Percentiles rank a stretch among this genome's conserved stretches.
Evolutionary conservation across 2,329 filamentous ascomycete genomes (phyloP).

Genomic region (Claviceps cyperi): DNA sequence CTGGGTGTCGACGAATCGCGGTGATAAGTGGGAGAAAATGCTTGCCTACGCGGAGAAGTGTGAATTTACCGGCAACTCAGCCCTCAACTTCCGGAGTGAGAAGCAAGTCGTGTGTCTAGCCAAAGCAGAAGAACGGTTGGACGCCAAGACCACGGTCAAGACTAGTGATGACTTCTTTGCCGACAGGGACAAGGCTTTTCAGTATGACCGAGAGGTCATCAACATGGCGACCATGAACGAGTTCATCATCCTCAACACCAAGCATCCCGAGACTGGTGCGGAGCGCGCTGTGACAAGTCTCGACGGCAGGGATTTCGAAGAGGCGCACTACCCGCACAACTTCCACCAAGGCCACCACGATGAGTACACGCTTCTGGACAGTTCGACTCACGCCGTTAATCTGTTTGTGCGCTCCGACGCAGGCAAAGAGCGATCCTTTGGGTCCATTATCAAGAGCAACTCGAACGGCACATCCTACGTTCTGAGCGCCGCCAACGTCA

Average conservation of each 20-base stretch:
- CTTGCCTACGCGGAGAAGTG: conserved; percentile 65
- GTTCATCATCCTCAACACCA: conserved; percentile 79
- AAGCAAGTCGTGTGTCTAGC: conserved; percentile 46
- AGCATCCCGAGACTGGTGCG: conserved; percentile 51
- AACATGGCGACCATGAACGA: conserved; percentile 92
- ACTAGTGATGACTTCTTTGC: conserved; percentile 69
- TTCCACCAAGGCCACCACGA: conserved; percentile 65
- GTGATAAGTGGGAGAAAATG: conserved; percentile 63
- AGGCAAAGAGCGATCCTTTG: conserved; percentile 51
- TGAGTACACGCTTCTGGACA: conserved; percentile 87
- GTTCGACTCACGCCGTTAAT: conserved; percentile 87
- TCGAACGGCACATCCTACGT: conserved; percentile 96
- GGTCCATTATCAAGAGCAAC: conserved; percentile 92
- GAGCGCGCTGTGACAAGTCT: conserved; percentile 71
- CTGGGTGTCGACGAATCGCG: conserved; percentile 65
- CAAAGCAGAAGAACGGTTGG: conserved; percentile 40
- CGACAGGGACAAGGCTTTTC: conserved; percentile 38
- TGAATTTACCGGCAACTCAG: conserved; percentile 62
- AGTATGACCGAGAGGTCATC: conserved; percentile 43
- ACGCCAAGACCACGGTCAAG: conserved; percentile 53
- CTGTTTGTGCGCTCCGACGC: conserved; percentile 75
- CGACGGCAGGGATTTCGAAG: conserved; percentile 69
- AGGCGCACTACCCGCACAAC: conserved; percentile 73
- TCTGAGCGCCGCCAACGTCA: conserved; percentile 66
- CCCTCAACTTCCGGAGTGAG: conserved; percentile 36